Conservation (phyloP, 306 rosid genomes). For the Lablab purpureus region DNA sequence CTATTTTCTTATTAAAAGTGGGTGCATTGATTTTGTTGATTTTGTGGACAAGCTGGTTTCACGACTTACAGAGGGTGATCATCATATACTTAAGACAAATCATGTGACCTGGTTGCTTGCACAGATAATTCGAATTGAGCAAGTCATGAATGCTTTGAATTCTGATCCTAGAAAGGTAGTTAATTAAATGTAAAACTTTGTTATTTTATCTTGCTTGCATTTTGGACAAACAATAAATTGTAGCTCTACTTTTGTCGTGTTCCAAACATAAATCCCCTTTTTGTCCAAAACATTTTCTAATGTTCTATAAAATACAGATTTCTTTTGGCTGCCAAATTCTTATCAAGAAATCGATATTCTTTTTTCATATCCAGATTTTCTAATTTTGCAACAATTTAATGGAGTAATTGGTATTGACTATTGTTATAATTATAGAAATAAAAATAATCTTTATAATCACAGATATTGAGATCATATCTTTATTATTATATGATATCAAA, state of each 20-base stretch:
- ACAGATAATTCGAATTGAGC: conserved; percentile 88
- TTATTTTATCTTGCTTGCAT: conserved; percentile 31
- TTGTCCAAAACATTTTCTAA: conserved; percentile 19
- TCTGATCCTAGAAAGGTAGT: conserved; percentile 94
- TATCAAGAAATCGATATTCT: conserved; percentile 31
- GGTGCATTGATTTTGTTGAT: conserved; percentile 94
- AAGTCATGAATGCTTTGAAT: conserved; percentile 93
- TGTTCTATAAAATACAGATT: conserved; percentile 21
- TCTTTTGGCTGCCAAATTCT: conserved; percentile 16
- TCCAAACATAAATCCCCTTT: conserved; percentile 25
- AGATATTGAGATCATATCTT: too few species aligned
- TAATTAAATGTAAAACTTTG: conserved; percentile 30
- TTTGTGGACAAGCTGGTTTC: conserved; percentile 94
- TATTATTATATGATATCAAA: too few species aligned
- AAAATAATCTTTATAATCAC: too few species aligned
- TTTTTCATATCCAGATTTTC: conserved; percentile 39
- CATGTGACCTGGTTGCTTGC: conserved; percentile 97
- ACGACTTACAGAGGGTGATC: conserved; percentile 87
- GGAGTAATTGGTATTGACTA: conserved; percentile 15
- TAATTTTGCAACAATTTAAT: conserved; percentile 26
- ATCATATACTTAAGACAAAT: conserved; percentile 81
- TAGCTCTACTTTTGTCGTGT: conserved; percentile 33
- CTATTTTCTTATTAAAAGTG: conserved; percentile 88
- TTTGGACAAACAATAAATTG: conserved; percentile 4
- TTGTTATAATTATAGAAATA: too few species aligned